Percentiles rank a stretch among this genome's conserved stretches.
phyloP scores from a whole-genome alignment of 768 basidiomycete species.

The Phanerochaete sordida region DNA sequence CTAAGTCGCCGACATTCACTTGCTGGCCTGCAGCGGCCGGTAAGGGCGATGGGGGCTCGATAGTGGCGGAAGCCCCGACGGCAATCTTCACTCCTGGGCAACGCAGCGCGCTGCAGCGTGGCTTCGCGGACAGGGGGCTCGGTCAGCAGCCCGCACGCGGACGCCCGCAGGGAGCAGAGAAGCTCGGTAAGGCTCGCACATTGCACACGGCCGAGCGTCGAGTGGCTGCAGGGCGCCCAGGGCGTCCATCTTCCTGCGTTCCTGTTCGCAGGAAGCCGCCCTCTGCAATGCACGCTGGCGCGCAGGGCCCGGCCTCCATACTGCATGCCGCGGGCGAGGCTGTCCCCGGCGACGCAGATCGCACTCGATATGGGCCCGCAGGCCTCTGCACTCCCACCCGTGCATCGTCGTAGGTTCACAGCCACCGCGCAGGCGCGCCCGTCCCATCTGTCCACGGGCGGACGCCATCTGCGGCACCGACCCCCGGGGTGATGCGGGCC shows the following conservation, averaged over 20 bases:
- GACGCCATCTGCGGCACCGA: neutral
- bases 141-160: too few species aligned
- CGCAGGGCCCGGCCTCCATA: neutral
- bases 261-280: neutral
- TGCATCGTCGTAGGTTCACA: neutral
- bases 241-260: neutral
- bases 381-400: neutral
- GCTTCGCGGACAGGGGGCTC: too few species aligned
- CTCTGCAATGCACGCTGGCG: neutral
- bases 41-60: neutral
- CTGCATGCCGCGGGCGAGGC: neutral
- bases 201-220: neutral
- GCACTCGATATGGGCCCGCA: neutral
- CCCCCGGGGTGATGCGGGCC: constrained; percentile 7
- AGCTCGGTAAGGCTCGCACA: neutral
- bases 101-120: too few species aligned
- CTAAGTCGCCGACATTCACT: neutral
- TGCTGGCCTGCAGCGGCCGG: neutral
- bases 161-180: neutral
- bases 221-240: neutral
- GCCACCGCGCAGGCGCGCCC: neutral
- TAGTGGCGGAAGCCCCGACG: neutral
- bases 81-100: neutral
- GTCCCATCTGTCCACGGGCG: neutral
- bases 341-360: constrained; percentile 5